Evolutionary conservation across 2,329 filamentous ascomycete species (phyloP), one percentile per base, ranked within the genome.

Genomic region (Alternaria incomplexa): DNA sequence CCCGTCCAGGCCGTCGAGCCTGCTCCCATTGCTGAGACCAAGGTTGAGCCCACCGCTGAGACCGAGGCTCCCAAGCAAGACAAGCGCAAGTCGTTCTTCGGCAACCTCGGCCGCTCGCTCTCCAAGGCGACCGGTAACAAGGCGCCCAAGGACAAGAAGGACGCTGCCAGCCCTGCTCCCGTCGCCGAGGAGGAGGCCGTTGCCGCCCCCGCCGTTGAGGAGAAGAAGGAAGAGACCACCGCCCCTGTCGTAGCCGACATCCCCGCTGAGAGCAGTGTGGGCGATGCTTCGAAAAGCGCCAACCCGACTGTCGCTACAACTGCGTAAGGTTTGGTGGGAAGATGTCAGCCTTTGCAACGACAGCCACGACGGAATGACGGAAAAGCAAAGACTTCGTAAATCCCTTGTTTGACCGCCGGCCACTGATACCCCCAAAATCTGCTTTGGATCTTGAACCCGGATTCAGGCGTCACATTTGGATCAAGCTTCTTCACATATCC

Each of bases 71-170:
- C 81, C 50, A 77, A 85, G 71, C 93, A 92, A 87, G 87, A 88
- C 83, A 97, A 96, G 91, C 91, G 93, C 81, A 88, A 90, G 83
- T 95, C 92, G 70, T 90, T 94, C 76, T 96, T 96, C 82, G 88
- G 88, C 73, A 90, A 89, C 75, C 88, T 92, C 75, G 87, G 80
- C 69, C 80, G 81, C 69, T 78, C 77, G 28, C 73, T 79, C 69
- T 80, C 77, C 77, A 82, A 82, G 76, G 78, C 79, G 53, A 73
- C 75, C 64, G 73, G 73, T 57, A 62, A 70, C 70, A 80, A 81
- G 73, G 77, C 47, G 5, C 59, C 74, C 70, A 73, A 79, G 73
- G 77, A 79, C 71, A 77, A 79, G 69, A 64, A 71, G 64, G 62
- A 71, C 32, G 65, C 67, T 36, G 65, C 66, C 40, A 58, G 75